phyloP scores from a whole-genome alignment of 140 eudicot genomes.

The Flaveria floridana region DNA sequence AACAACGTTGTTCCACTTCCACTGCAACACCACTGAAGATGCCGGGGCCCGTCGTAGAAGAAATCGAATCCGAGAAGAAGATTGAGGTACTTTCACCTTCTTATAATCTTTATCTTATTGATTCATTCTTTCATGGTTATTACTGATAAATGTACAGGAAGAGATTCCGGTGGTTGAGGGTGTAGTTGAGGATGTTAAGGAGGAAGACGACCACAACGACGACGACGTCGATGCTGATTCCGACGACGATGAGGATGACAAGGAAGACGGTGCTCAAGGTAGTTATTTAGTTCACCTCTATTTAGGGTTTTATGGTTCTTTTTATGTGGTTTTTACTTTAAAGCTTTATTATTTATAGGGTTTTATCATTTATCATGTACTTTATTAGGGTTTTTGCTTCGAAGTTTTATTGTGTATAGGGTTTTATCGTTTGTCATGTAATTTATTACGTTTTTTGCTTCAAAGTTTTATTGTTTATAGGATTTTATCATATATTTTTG shows the following conservation, averaged over 20 bases:
- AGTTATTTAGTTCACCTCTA: not conserved
- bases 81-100: conserved; percentile 28
- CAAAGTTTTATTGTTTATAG: too few species aligned
- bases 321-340: not conserved
- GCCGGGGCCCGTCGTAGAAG: conserved; percentile 84
- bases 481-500: too few species aligned
- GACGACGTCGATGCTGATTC: conserved; percentile 46
- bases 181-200: conserved; percentile 79
- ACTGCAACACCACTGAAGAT: conserved; percentile 26
- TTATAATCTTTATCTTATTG: not conserved
- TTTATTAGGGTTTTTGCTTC: too few species aligned
- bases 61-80: conserved; percentile 45
- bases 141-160: conserved; percentile 34
- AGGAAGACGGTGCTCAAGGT: conserved; percentile 49
- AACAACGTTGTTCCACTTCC: too few species aligned
- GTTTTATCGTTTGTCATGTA: too few species aligned
- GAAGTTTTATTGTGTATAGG: too few species aligned
- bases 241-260: conserved; percentile 74
- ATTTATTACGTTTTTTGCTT: too few species aligned
- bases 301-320: not conserved
- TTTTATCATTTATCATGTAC: not conserved
- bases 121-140: conserved; percentile 9
- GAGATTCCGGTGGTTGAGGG: conserved; percentile 49
- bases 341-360: not conserved
- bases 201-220: conserved; percentile 73